phyloP scores from a whole-genome alignment of 352 stramenopile genomes.

The Phytophthora lateralis region DNA sequence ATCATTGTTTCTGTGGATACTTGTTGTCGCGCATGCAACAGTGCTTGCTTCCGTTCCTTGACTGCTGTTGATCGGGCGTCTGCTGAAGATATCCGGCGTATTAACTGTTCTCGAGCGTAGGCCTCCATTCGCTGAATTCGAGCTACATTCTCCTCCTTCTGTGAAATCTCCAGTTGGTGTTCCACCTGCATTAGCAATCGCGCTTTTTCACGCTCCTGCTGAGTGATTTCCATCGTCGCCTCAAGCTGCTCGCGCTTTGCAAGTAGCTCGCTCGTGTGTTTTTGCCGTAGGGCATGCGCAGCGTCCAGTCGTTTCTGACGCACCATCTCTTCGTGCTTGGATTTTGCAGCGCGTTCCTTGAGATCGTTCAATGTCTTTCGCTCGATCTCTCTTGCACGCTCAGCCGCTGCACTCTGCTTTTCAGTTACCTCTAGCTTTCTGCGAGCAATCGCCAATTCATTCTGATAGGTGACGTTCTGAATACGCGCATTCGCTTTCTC shows the following conservation, averaged over 20 bases:
- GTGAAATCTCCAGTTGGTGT: constrained; percentile 51
- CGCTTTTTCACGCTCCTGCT: constrained; percentile 51
- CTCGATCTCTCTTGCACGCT: constrained; percentile 67
- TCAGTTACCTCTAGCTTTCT: constrained; percentile 67
- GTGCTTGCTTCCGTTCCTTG: constrained; percentile 65
- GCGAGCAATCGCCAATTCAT: constrained; percentile 61
- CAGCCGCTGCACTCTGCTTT: constrained; percentile 56
- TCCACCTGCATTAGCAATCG: constrained; percentile 60
- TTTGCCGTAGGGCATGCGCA: constrained; percentile 44
- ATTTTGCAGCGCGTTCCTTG: constrained; percentile 58
- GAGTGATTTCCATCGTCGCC: constrained; percentile 28
- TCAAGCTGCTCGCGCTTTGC: constrained; percentile 53
- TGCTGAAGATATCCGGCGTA: constrained; percentile 59
- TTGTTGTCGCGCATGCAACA: constrained; percentile 67
- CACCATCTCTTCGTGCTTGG: constrained; percentile 71
- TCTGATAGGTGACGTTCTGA: constrained; percentile 60
- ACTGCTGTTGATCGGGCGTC: constrained; percentile 63
- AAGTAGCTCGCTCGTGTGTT: constrained; percentile 43
- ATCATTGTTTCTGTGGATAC: constrained; percentile 65
- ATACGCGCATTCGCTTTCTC: constrained; percentile 61
- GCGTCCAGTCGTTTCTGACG: constrained; percentile 69
- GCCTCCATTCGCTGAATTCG: constrained; percentile 76
- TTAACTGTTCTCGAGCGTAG: constrained; percentile 65
- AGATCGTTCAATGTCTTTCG: constrained; percentile 60
- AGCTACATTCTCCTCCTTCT: constrained; percentile 75